These are phyloP conservation scores for Babesia bovis DNA, from an alignment of 169 alveolate species.

Conservation along the genomic window DNA sequence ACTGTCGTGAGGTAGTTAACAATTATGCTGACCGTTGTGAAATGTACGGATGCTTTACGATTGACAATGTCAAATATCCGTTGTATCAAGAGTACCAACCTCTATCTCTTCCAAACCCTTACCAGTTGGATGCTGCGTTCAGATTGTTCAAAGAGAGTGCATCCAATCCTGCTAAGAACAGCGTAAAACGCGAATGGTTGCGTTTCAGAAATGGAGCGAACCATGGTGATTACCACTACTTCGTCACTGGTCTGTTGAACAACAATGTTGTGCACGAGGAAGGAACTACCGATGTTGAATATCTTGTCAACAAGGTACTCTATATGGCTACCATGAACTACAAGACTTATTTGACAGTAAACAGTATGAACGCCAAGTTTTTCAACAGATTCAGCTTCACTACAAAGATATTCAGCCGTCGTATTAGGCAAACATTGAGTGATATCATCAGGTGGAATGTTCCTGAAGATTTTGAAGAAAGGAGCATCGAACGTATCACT, in stretches of 20 bases:
- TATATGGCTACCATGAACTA: conserved; percentile 46
- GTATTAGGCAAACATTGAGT: background rate
- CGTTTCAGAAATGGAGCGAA: conserved; percentile 9
- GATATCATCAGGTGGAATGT: background rate
- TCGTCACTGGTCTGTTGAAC: conserved; percentile 4
- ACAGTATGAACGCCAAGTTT: background rate
- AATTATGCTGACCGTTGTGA: conserved; percentile 40
- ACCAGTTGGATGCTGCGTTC: conserved; percentile 53
- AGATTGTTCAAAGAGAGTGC: conserved; percentile 25
- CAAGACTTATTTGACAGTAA: conserved; percentile 12
- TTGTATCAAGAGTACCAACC: background rate
- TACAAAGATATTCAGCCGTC: background rate
- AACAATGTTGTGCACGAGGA: background rate
- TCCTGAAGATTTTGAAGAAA: conserved; percentile 2
- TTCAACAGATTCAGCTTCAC: conserved; percentile 7
- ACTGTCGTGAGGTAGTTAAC: conserved; percentile 16
- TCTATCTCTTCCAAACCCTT: conserved; percentile 43
- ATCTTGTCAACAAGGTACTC: conserved; percentile 25
- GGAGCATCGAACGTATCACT: background rate
- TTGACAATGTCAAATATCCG: conserved; percentile 11
- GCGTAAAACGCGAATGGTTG: background rate
- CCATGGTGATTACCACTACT: conserved; percentile 20
- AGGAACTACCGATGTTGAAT: conserved; percentile 12
- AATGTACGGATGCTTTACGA: conserved; percentile 29
- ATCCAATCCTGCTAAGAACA: conserved; percentile 17